A percentile compares a stretch with the other conserved stretches of the same genome.
Conservation (phyloP, 345 rosid species). For the Eucalyptus sp. region DNA sequence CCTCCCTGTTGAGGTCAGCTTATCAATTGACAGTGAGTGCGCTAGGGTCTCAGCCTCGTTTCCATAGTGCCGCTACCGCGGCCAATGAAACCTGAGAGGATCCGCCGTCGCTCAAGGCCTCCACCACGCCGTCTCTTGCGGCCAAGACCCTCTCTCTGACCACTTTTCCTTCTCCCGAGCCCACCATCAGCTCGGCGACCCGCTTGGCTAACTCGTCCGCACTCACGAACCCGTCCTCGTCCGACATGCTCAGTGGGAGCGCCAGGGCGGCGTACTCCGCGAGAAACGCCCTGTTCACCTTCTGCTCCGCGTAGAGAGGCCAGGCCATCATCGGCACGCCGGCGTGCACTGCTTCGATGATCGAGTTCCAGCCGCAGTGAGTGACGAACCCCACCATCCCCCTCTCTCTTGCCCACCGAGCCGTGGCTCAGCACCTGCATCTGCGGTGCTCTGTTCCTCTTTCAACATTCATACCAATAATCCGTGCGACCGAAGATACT, state of each 20-base stretch:
- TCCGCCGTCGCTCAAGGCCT: not conserved
- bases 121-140: not conserved
- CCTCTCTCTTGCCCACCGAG: not conserved
- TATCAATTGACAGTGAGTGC: not conserved
- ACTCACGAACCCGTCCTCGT: not conserved
- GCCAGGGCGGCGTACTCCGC: not conserved
- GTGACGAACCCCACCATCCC: not conserved
- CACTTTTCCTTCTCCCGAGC: not conserved
- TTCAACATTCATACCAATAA: too few relatives aligned
- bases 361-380: conserved; percentile 2
- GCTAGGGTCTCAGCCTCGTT: not conserved
- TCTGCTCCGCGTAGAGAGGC: conserved; percentile 4
- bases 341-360: not conserved
- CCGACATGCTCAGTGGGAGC: not conserved
- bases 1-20: not conserved
- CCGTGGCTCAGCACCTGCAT: not conserved
- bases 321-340: not conserved
- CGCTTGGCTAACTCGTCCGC: not conserved
- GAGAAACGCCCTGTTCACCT: not conserved
- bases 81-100: not conserved
- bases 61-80: not conserved
- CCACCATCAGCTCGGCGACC: not conserved
- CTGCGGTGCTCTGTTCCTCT: too few relatives aligned
- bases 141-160: not conserved
- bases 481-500: too few relatives aligned